A percentile compares a stretch with the other conserved stretches of the same genome.
These are phyloP conservation scores for Rhodotorula sp. DNA, from an alignment of 1,284 basidiomycete species.

Conservation along the genomic window DNA sequence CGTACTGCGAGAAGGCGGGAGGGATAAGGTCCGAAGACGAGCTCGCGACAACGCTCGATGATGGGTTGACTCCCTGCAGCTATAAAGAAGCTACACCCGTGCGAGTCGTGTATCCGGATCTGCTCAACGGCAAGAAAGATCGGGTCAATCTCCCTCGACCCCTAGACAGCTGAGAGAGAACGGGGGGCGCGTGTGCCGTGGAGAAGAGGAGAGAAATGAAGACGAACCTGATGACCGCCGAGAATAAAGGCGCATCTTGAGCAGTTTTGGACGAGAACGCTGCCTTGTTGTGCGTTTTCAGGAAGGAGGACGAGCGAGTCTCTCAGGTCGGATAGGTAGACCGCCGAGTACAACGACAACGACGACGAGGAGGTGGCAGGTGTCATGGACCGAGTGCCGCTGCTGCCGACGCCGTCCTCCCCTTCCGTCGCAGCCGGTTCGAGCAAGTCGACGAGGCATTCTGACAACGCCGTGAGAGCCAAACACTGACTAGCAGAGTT, in stretches of 20 bases:
- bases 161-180: not conserved
- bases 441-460: constrained; percentile 24
- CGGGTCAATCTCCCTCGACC: not conserved
- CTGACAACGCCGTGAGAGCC: constrained; percentile 9
- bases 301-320: constrained; percentile 21
- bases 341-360: not conserved
- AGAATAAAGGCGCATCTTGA: constrained; percentile 13
- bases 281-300: not conserved
- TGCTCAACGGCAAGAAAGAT: not conserved
- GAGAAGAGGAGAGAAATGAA: no score
- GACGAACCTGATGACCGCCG: constrained; percentile 27
- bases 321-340: constrained; percentile 18
- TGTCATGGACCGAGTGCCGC: no score
- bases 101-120: constrained; percentile 38
- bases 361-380: no score
- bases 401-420: no score
- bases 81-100: constrained; percentile 11
- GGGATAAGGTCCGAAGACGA: constrained; percentile 20
- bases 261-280: constrained; percentile 25
- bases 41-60: constrained; percentile 25
- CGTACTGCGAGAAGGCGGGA: not conserved
- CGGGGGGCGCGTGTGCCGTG: no score
- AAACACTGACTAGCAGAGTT: not conserved
- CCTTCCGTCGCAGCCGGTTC: not conserved
- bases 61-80: constrained; percentile 20